phyloP scores from a whole-genome alignment of 768 basidiomycete genomes.

The Strobilomyces confusus region DNA sequence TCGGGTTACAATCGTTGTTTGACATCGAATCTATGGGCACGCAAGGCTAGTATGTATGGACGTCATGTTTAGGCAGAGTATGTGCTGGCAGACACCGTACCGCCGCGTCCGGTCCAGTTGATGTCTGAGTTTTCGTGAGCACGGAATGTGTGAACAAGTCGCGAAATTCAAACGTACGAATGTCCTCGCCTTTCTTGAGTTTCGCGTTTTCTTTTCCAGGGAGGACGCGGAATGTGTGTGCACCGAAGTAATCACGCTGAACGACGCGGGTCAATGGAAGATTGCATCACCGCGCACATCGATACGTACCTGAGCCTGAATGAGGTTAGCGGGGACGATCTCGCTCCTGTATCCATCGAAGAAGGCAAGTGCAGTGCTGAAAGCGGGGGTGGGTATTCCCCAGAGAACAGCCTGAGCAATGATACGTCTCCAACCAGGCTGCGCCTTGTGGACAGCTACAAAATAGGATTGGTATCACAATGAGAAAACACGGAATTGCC shows the following conservation, averaged over 20 bases:
- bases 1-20: slow-evolving; percentile 12
- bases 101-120: slow-evolving; percentile 99
- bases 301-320: slow-evolving; percentile 79
- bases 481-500: not conserved
- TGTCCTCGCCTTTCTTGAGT: slow-evolving; percentile 78
- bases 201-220: slow-evolving; percentile 86
- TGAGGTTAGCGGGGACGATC: slow-evolving; percentile 86
- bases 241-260: slow-evolving; percentile 97
- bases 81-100: slow-evolving; percentile 85
- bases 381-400: slow-evolving; percentile 98
- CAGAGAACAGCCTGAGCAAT: slow-evolving; percentile 94
- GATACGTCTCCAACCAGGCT: slow-evolving; percentile 97
- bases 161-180: slow-evolving; percentile 57
- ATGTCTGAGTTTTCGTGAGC: slow-evolving; percentile 53
- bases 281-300: not conserved
- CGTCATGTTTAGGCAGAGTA: slow-evolving; percentile 59
- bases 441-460: slow-evolving; percentile 84
- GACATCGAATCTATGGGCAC: slow-evolving; percentile 17
- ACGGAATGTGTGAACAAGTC: not conserved
- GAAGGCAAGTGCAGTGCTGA: slow-evolving; percentile 96
- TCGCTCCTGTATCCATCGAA: slow-evolving; percentile 99
- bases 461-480: not conserved
- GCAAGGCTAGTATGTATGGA: not conserved
- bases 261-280: slow-evolving; percentile 3
- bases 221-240: slow-evolving; percentile 94